These are phyloP conservation scores for Bromus sterilis DNA, from an alignment of 176 grass and related monocot genomes.

Conservation along the genomic window DNA sequence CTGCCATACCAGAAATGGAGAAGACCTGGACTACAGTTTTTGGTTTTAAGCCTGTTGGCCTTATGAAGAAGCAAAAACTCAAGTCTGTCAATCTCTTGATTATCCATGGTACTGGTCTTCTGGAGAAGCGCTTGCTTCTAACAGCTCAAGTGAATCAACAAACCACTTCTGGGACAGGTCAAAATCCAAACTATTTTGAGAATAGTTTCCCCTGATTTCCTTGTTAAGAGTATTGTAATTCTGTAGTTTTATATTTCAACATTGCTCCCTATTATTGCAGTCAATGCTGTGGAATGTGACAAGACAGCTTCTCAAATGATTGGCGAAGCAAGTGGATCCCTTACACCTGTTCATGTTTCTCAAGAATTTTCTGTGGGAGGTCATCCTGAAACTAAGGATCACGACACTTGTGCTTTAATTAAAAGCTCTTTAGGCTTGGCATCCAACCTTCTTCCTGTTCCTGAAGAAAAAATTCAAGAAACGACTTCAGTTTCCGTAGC, in stretches of 20 bases:
- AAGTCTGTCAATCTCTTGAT: slow-evolving; percentile 68
- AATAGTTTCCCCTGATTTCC: slow-evolving; percentile 8
- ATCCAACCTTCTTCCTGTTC: slow-evolving; percentile 14
- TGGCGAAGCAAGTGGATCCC: slow-evolving; percentile 19
- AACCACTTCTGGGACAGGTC: slow-evolving; percentile 38
- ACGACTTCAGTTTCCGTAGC: not conserved
- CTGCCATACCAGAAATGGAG: slow-evolving; percentile 79
- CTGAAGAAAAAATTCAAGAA: slow-evolving; percentile 26
- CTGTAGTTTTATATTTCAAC: slow-evolving; percentile 4
- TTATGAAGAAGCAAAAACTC: slow-evolving; percentile 45
- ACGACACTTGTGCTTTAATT: slow-evolving; percentile 8
- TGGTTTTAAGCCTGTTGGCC: slow-evolving; percentile 70
- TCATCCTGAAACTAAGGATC: slow-evolving; percentile 19
- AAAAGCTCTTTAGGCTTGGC: not conserved
- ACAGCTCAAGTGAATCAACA: slow-evolving; percentile 24
- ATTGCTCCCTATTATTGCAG: slow-evolving; percentile 24
- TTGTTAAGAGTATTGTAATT: not conserved
- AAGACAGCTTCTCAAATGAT: slow-evolving; percentile 10
- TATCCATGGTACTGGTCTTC: slow-evolving; percentile 73
- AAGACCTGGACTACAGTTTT: slow-evolving; percentile 84
- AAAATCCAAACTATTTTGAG: not conserved
- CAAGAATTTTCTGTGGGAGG: slow-evolving; percentile 1
- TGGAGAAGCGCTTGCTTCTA: slow-evolving; percentile 59
- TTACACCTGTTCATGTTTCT: slow-evolving; percentile 24
- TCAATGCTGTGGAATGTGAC: slow-evolving; percentile 26